Conservation (phyloP, 1,284 basidiomycete genomes). For the Sporisorium iseilematis-ciliati region DNA sequence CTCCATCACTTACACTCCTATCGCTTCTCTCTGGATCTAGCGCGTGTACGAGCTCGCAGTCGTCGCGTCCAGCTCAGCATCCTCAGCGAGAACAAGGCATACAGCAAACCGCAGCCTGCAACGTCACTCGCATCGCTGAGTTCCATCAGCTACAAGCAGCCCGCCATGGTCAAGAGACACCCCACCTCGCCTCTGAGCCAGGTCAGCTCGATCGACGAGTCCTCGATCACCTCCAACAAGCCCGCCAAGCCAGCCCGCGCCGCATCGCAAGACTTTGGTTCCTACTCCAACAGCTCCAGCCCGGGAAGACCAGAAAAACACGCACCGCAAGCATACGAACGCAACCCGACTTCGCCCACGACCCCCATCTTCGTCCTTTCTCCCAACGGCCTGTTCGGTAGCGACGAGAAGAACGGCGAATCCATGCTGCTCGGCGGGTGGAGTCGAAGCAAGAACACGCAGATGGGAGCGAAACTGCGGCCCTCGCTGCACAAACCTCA, state of each 20-base stretch:
- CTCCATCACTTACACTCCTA: background rate
- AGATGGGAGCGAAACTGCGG: conserved; percentile 22
- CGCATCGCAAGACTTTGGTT: conserved; percentile 9
- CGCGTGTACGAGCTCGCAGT: background rate
- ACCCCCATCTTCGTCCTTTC: conserved; percentile 28
- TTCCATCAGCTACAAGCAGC: background rate
- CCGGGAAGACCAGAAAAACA: background rate
- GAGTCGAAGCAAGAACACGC: conserved; percentile 18
- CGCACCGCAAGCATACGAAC: conserved; percentile 10
- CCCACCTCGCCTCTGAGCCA: background rate
- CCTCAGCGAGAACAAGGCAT: background rate
- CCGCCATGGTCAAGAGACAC: conserved; percentile 13
- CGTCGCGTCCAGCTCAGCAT: background rate
- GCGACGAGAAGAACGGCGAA: conserved; percentile 14
- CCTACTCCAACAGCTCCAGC: background rate
- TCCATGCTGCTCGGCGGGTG: conserved; percentile 32
- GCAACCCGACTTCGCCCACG: conserved; percentile 19
- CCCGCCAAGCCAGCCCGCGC: conserved; percentile 15
- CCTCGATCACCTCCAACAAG: background rate
- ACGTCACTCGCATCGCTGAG: background rate
- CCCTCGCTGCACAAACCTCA: conserved; percentile 27
- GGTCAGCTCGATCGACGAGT: conserved; percentile 5
- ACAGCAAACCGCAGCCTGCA: background rate
- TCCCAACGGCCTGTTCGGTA: conserved; percentile 4
- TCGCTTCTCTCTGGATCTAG: background rate